phyloP scores from a whole-genome alignment of 148 eudicot genomes.

The Nepenthes gracilis region DNA sequence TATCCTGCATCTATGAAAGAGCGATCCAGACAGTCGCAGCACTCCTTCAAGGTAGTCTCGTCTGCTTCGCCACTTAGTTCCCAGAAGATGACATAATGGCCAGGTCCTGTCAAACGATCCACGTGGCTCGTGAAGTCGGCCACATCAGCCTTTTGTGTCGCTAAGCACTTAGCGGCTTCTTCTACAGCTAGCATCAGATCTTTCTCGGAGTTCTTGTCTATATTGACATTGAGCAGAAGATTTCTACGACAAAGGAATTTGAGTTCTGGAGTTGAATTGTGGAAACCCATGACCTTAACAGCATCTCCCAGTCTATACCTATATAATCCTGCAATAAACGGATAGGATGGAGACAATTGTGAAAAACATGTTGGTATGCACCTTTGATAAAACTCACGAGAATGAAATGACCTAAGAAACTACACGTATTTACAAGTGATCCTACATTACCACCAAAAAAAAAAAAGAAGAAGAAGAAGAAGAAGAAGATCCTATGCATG shows the following conservation, averaged over 20 bases:
- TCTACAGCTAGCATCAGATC: constrained; percentile 75
- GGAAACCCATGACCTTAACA: constrained; percentile 67
- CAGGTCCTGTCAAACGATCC: constrained; percentile 41
- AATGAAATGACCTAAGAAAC: too few relatives aligned
- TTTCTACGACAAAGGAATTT: constrained; percentile 74
- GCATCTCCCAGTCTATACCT: constrained; percentile 80
- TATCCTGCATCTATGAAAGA: constrained; percentile 79
- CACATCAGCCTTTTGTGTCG: constrained; percentile 48
- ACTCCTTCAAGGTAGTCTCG: constrained; percentile 42
- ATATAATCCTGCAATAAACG: constrained; percentile 51
- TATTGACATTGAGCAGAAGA: constrained; percentile 68
- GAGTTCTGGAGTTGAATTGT: constrained; percentile 80
- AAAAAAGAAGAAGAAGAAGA: too few relatives aligned
- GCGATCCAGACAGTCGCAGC: constrained; percentile 59
- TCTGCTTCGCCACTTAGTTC: constrained; percentile 57
- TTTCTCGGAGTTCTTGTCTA: constrained; percentile 95
- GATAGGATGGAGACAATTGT: background rate
- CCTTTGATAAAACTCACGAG: too few relatives aligned
- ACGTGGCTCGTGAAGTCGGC: constrained; percentile 77
- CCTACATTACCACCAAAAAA: too few relatives aligned
- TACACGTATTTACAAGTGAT: too few relatives aligned
- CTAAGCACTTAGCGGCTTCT: constrained; percentile 39
- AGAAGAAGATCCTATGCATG: too few relatives aligned
- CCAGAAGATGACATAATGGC: constrained; percentile 82
- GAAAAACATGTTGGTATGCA: background rate